These are phyloP conservation scores for Priceomyces haplophilus DNA, from an alignment of 805 yeast species.

Conservation along the genomic window DNA sequence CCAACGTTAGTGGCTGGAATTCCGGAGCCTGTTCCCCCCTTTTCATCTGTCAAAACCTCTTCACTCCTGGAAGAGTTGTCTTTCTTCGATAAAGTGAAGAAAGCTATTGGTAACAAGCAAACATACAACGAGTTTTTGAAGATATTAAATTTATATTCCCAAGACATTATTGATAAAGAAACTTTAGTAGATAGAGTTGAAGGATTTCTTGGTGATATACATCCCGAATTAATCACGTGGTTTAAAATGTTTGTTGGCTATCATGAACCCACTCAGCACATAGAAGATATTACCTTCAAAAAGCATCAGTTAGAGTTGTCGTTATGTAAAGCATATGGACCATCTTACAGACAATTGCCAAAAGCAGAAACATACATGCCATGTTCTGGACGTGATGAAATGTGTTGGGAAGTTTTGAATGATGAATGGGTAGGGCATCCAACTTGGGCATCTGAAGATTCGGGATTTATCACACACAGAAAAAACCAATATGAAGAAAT, in stretches of 20 bases:
- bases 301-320: conserved; percentile 89
- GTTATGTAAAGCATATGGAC: conserved; percentile 91
- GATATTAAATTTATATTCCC: conserved; percentile 80
- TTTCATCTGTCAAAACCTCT: conserved; percentile 45
- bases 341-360: conserved; percentile 89
- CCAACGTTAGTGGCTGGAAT: conserved; percentile 81
- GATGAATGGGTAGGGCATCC: conserved; percentile 99
- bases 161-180: conserved; percentile 81
- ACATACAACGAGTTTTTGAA: conserved; percentile 91
- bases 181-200: conserved; percentile 82
- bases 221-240: conserved; percentile 81
- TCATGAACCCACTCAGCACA: conserved; percentile 78
- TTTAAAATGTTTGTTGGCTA: conserved; percentile 89
- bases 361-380: conserved; percentile 95
- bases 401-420: conserved; percentile 98
- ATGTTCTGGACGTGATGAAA: conserved; percentile 96
- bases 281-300: conserved; percentile 83
- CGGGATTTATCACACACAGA: conserved; percentile 98
- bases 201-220: conserved; percentile 74
- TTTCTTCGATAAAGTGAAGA: conserved; percentile 90
- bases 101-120: conserved; percentile 82
- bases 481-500: conserved; percentile 98
- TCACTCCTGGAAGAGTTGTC: conserved; percentile 78
- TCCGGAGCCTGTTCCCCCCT: conserved; percentile 72
- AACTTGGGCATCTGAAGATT: conserved; percentile 99